Percentiles rank a stretch among this genome's conserved stretches.
phyloP scores from a whole-genome alignment of 1,284 basidiomycete genomes.

The Thelephora terrestris region DNA sequence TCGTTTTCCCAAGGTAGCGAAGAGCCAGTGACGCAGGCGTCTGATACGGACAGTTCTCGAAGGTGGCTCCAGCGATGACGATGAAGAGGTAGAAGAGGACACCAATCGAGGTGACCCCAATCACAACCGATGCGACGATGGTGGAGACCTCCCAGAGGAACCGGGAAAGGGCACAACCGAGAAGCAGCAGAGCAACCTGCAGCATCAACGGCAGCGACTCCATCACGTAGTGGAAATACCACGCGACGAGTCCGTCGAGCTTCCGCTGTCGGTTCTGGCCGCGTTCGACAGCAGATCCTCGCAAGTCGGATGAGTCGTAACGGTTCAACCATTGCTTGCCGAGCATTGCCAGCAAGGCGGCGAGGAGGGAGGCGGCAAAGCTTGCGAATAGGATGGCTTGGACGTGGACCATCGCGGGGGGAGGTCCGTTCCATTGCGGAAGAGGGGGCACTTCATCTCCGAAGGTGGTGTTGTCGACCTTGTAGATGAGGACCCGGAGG shows the following conservation, averaged over 20 bases:
- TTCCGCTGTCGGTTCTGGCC: constrained; percentile 1
- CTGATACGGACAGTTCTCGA: constrained; percentile 2
- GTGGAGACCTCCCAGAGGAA: neutral
- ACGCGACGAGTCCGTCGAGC: neutral
- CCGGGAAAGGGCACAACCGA: neutral
- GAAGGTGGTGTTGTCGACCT: neutral
- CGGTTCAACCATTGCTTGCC: no score
- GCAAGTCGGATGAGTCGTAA: no score
- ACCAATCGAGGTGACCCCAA: neutral
- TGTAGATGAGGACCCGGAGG: constrained; percentile 1
- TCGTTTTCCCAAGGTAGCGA: neutral
- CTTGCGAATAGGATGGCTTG: neutral
- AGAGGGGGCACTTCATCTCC: neutral
- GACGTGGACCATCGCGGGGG: neutral
- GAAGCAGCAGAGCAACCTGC: neutral
- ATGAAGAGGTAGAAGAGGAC: neutral
- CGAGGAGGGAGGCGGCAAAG: no score
- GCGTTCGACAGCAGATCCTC: no score
- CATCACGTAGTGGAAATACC: neutral
- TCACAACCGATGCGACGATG: neutral
- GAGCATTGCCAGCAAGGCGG: no score
- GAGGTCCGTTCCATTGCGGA: neutral
- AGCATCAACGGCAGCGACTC: constrained; percentile 1
- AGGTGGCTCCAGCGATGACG: neutral
- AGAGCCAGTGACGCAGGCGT: neutral